A percentile compares a stretch with the other conserved stretches of the same genome.
These are phyloP conservation scores for Anthracocystis panici-leucophaei DNA, from an alignment of 1,284 basidiomycete genomes.

Conservation along the genomic window DNA sequence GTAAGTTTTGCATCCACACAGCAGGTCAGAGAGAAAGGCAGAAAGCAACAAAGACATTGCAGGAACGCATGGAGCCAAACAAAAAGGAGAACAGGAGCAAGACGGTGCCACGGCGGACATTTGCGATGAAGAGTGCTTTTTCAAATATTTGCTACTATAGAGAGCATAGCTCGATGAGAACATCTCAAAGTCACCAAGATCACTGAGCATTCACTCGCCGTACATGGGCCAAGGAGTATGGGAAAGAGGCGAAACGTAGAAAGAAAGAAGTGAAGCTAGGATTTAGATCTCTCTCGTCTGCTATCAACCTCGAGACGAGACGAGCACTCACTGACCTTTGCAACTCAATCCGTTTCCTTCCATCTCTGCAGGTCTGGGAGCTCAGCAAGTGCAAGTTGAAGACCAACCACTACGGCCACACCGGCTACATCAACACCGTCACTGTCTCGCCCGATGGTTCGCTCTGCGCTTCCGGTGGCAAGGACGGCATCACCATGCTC, in stretches of 20 bases:
- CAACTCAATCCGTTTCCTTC: background rate
- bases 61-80: conserved; percentile 67
- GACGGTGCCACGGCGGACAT: conserved; percentile 1
- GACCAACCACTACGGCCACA: conserved; percentile 99
- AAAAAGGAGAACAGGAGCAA: conserved; percentile 37
- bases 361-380: conserved; percentile 88
- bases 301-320: background rate
- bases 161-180: conserved; percentile 78
- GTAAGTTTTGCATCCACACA: conserved; percentile 73
- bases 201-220: conserved; percentile 73
- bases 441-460: conserved; percentile 99
- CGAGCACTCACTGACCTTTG: conserved; percentile 14
- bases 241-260: background rate
- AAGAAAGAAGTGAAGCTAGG: background rate
- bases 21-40: conserved; percentile 10
- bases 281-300: conserved; percentile 9
- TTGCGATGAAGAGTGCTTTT: conserved; percentile 70
- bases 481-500: conserved; percentile 98
- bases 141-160: conserved; percentile 86
- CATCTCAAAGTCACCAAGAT: conserved; percentile 79
- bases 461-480: conserved; percentile 97
- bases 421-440: conserved; percentile 98
- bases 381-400: conserved; percentile 99
- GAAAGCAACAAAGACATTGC: background rate
- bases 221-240: conserved; percentile 4